These are phyloP conservation scores for Sonneratia caseolaris DNA, from an alignment of 345 rosid species.

Conservation along the genomic window DNA sequence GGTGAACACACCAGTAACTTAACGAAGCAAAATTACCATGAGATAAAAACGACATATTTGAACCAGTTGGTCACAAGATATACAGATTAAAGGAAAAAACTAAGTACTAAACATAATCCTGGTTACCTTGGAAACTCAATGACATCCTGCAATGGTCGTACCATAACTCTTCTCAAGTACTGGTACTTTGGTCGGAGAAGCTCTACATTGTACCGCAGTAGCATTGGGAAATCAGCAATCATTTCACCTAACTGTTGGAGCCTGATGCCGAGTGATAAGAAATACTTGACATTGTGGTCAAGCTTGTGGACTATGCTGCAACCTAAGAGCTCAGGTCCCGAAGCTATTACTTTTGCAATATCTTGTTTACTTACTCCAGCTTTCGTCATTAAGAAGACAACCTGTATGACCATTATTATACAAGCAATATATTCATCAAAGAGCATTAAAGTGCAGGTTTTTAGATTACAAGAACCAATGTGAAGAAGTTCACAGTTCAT, in stretches of 20 bases:
- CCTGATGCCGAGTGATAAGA: conserved; percentile 64
- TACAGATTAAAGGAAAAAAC: not conserved
- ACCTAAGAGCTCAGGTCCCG: conserved; percentile 80
- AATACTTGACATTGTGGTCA: conserved; percentile 64
- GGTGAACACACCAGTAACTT: not conserved
- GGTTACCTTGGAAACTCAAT: conserved; percentile 76
- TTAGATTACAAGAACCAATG: not conserved
- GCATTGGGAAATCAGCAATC: conserved; percentile 86
- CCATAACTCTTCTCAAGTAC: conserved; percentile 73
- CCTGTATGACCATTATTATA: conserved; percentile 27
- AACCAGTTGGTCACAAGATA: not conserved
- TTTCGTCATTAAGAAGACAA: conserved; percentile 70
- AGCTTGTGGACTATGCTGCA: conserved; percentile 71
- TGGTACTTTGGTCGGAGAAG: conserved; percentile 68
- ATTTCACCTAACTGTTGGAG: conserved; percentile 57
- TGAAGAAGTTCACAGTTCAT: not conserved
- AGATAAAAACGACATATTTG: not conserved
- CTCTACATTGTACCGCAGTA: conserved; percentile 65
- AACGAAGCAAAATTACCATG: not conserved
- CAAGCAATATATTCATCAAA: not conserved
- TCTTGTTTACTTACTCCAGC: conserved; percentile 67
- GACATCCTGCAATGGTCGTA: conserved; percentile 72
- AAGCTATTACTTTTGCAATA: conserved; percentile 72
- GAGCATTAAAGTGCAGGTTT: not conserved
- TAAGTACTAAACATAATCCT: not conserved